These are phyloP conservation scores for Albifimbria verrucaria DNA, from an alignment of 2,329 filamentous ascomycete genomes.

Conservation along the genomic window DNA sequence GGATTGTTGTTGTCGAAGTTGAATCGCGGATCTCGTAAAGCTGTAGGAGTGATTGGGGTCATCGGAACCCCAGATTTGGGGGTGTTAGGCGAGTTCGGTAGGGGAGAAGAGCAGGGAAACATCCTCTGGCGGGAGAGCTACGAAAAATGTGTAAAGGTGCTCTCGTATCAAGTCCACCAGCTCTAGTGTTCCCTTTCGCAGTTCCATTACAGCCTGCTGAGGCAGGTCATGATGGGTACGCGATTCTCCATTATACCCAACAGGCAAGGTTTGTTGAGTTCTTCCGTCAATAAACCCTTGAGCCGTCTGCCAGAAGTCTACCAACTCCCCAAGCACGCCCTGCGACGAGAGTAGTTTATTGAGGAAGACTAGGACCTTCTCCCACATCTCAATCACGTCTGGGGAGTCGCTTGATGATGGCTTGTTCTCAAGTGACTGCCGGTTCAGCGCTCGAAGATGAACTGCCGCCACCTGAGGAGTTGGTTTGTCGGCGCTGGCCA, in stretches of 20 bases:
- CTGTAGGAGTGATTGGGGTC: slow-evolving; percentile 50
- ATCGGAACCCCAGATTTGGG: slow-evolving; percentile 31
- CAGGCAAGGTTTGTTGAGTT: slow-evolving; percentile 74
- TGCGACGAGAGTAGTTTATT: slow-evolving; percentile 70
- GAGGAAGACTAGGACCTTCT: slow-evolving; percentile 75
- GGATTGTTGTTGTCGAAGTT: slow-evolving; percentile 75
- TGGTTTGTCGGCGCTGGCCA: slow-evolving; percentile 73
- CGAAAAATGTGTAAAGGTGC: slow-evolving; percentile 77
- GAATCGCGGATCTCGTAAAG: slow-evolving; percentile 69
- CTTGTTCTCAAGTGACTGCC: slow-evolving; percentile 61
- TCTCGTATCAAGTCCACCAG: slow-evolving; percentile 82
- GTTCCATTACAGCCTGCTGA: slow-evolving; percentile 62
- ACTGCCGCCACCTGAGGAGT: slow-evolving; percentile 65
- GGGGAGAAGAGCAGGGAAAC: slow-evolving; percentile 82
- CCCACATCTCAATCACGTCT: slow-evolving; percentile 88
- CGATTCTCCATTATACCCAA: slow-evolving; percentile 79
- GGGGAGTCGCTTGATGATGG: slow-evolving; percentile 68
- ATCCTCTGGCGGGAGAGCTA: slow-evolving; percentile 84
- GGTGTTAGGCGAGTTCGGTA: slow-evolving; percentile 64
- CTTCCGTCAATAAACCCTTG: slow-evolving; percentile 87
- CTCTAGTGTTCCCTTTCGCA: slow-evolving; percentile 76
- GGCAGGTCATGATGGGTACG: slow-evolving; percentile 77
- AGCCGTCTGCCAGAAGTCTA: slow-evolving; percentile 92
- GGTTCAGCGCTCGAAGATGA: slow-evolving; percentile 71
- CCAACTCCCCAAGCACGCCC: slow-evolving; percentile 81